Conservation (phyloP, 129 eudicot genomes). For the Daucus carota region DH1_v3.0 NC_030388.2:33020501-33021000, state of each 20-base stretch:
- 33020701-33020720: background rate
- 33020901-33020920: constrained; percentile 46
- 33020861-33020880: background rate
- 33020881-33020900: background rate
- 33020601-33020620: constrained; percentile 89
- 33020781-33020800: background rate
- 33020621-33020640: constrained; percentile 86
- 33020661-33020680: background rate
- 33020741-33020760: background rate
- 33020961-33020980: constrained; percentile 92
- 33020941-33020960: constrained; percentile 86
- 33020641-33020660: background rate
- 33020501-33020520: background rate
- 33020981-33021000: constrained; percentile 91
- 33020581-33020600: constrained; percentile 97
- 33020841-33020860: constrained; percentile 1
- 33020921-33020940: constrained; percentile 95
- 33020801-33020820: background rate
- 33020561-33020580: constrained; percentile 34
- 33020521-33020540: background rate
- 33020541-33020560: background rate
- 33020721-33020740: background rate
- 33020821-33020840: background rate
- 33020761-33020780: background rate
- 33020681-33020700: background rate